phyloP scores from a whole-genome alignment of 805 yeast species.

The Candida ipomoeae region DNA sequence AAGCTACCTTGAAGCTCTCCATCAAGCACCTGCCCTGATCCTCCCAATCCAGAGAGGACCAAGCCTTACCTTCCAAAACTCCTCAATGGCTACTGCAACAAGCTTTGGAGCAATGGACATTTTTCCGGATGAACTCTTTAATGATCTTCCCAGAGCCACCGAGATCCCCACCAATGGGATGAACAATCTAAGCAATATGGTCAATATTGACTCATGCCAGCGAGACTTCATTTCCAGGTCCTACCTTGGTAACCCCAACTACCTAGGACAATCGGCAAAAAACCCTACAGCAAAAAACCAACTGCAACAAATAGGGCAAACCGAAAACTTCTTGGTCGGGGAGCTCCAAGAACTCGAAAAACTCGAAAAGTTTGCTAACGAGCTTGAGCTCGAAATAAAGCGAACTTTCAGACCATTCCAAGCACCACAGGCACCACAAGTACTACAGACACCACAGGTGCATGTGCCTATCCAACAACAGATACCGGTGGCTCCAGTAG shows the following conservation, averaged over 20 bases:
- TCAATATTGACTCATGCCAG: background rate
- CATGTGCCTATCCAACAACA: too few relatives aligned
- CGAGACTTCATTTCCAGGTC: background rate
- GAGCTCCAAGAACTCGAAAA: too few relatives aligned
- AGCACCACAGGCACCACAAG: too few relatives aligned
- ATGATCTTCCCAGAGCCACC: background rate
- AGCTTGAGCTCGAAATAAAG: too few relatives aligned
- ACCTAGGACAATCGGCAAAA: background rate
- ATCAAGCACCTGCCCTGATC: background rate
- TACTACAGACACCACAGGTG: too few relatives aligned
- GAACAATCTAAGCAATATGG: background rate
- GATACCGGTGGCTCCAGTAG: too few relatives aligned
- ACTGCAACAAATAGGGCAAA: background rate
- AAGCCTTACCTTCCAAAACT: background rate
- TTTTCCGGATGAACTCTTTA: background rate
- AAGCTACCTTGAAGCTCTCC: background rate
- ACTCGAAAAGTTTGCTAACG: too few relatives aligned
- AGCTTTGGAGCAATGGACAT: background rate
- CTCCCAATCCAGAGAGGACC: background rate
- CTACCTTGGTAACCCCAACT: background rate
- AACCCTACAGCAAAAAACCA: background rate
- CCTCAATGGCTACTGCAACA: background rate
- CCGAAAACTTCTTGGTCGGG: too few relatives aligned
- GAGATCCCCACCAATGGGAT: too few relatives aligned
- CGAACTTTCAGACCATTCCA: too few relatives aligned